Base-by-base conservation (phyloP, 768 basidiomycete species). In the Kondoa subrosea region DNA sequence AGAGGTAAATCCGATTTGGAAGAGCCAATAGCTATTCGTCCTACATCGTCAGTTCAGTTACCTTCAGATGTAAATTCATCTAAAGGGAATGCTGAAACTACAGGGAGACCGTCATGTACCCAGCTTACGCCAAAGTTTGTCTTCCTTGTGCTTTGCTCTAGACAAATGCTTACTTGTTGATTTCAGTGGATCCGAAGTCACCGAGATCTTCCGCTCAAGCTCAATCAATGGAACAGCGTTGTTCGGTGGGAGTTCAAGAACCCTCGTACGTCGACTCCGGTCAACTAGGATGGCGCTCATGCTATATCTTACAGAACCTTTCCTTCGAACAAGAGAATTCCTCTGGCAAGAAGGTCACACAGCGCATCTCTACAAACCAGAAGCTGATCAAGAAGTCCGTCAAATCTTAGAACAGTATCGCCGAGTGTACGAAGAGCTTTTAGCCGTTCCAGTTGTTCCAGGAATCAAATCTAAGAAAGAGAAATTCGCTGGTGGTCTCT, bases 341-440 rank as follows among this genome's bases (percentile, higher is more conserved):
- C 81, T 99, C n/a, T 99, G 95, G 95, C 95, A 99, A 80, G 95
- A 99, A 78, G 95, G 95, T 40, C 95, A 99, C 80, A 97, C 95
- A 8, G 93, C 95, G 1, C 85, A 87, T 78, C 82, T 92, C 57
- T 89, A 87, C 72, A 87, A 92, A 78, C 76, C 80, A 2, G 93
- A 96, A 77, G 93, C 93, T 29, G 95, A 90, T 74, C 80, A 79
- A 64, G 95, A 97, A 79, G 95, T 97, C 17, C 84, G 82, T 25
- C 83, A 93, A 67, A 97, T 99, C 73, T 86, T 99, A 73, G 91
- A 95, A 67, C 85, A 96, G 70, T 99, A 99, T 80, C 86, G 88
- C 34, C 86, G 85, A 67, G 88, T 97, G 4, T 99, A 91, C 79
- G 89, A 93, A 77, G 95, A 99, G 70, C 84, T 99, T 29, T 86